Evolutionary conservation across 2,329 filamentous ascomycete genomes (phyloP).

Genomic region (Sclerotinia trifoliorum): DNA sequence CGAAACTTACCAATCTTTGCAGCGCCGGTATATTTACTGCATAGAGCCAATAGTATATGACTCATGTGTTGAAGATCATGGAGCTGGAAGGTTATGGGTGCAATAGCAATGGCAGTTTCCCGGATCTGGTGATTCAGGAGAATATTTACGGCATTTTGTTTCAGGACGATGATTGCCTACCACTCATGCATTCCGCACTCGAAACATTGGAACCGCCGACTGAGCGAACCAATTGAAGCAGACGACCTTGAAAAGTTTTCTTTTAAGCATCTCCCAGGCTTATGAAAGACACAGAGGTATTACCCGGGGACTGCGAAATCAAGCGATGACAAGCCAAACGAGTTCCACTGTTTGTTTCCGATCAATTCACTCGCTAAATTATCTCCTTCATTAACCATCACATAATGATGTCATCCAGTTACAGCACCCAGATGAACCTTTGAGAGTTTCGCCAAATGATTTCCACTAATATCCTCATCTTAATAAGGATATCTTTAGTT

Average conservation of each 20-base stretch:
- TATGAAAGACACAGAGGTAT: constrained; percentile 98
- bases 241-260: constrained; percentile 96
- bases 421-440: neutral
- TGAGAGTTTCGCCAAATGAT: neutral
- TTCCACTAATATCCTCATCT: no score
- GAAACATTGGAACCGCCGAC: constrained; percentile 76
- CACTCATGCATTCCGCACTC: constrained; percentile 64
- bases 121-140: no score
- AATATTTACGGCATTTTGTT: neutral
- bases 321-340: constrained; percentile 71
- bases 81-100: neutral
- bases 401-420: neutral
- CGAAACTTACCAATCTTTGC: neutral
- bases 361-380: neutral
- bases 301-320: constrained; percentile 89
- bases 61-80: neutral
- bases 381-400: no score
- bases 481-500: neutral
- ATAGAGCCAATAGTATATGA: neutral
- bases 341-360: constrained; percentile 42
- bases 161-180: neutral
- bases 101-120: neutral
- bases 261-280: constrained; percentile 93
- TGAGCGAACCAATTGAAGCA: constrained; percentile 82
- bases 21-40: neutral